Conservation (phyloP, 2,329 filamentous ascomycete genomes). For the Zasmidium angulare region DNA sequence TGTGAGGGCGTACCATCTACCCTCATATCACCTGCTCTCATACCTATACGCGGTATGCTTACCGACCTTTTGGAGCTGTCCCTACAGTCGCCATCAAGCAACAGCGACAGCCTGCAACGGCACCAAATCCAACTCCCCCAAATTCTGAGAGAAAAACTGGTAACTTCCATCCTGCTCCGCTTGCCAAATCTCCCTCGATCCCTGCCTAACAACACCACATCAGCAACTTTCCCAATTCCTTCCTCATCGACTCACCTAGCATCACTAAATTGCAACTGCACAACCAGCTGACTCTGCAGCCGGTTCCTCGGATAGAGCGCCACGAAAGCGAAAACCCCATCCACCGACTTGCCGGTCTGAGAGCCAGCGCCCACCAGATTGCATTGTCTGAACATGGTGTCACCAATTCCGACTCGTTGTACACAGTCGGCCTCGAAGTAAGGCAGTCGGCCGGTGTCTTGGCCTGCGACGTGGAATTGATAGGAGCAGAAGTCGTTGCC, state of each 20-base stretch:
- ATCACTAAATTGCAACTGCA: neutral
- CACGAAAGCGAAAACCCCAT: neutral
- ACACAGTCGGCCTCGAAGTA: neutral
- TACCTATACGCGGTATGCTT: too few species aligned
- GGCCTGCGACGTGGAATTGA: neutral
- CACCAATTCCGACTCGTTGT: neutral
- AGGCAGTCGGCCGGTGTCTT: neutral
- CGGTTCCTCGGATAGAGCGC: neutral
- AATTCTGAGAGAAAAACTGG: neutral
- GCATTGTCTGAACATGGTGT: neutral
- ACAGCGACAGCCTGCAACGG: neutral
- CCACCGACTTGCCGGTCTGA: neutral
- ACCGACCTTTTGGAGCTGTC: too few species aligned
- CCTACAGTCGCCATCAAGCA: neutral
- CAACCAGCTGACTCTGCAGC: neutral
- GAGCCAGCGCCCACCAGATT: neutral
- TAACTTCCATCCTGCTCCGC: neutral
- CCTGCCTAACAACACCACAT: neutral
- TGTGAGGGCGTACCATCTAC: too few species aligned
- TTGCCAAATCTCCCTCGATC: neutral
- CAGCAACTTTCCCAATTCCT: neutral
- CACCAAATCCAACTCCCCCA: neutral
- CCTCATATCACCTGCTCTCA: too few species aligned
- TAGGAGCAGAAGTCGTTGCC: neutral
- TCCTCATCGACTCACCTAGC: neutral